A percentile compares a stretch with the other conserved stretches of the same genome.
Conservation (phyloP, 2,329 filamentous ascomycete genomes). For the Xylogone sp. region DNA sequence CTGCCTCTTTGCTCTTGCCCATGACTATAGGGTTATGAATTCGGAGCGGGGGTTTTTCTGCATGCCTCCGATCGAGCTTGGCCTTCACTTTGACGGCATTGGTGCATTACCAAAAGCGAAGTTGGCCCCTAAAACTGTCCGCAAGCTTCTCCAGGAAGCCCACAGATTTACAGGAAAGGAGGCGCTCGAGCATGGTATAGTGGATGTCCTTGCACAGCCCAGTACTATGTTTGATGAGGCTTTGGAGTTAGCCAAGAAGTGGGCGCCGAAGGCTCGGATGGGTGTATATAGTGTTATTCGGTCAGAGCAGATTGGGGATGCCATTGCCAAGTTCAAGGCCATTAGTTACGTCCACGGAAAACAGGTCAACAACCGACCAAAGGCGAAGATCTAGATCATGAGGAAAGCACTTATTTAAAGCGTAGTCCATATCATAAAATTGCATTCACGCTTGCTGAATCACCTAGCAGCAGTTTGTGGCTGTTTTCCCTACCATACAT, state of each 20-base stretch:
- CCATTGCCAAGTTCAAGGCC: slow-evolving; percentile 17
- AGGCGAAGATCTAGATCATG: not conserved
- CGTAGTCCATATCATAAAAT: no score
- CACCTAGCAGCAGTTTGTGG: no score
- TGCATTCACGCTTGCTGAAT: no score
- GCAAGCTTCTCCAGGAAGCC: slow-evolving; percentile 53
- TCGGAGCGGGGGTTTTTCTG: slow-evolving; percentile 12
- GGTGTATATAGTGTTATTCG: slow-evolving; percentile 47
- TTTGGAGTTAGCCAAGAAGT: slow-evolving; percentile 38
- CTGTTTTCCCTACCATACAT: no score
- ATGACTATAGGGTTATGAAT: slow-evolving; percentile 37
- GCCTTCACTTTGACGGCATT: slow-evolving; percentile 52
- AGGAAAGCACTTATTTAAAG: not conserved
- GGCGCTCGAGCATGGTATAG: slow-evolving; percentile 46
- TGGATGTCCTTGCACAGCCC: slow-evolving; percentile 46
- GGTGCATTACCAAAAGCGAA: slow-evolving; percentile 48
- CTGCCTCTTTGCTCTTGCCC: slow-evolving; percentile 41
- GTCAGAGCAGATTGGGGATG: slow-evolving; percentile 50
- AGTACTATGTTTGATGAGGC: slow-evolving; percentile 40
- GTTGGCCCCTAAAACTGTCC: slow-evolving; percentile 43
- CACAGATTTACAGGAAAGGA: slow-evolving; percentile 33
- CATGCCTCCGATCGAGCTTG: slow-evolving; percentile 51
- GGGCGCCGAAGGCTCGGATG: slow-evolving; percentile 33
- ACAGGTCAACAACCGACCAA: not conserved
- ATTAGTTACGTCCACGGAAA: not conserved